Evolutionary conservation across 345 rosid genomes (phyloP).

Genomic region (Rubroshorea leprosula): DNA sequence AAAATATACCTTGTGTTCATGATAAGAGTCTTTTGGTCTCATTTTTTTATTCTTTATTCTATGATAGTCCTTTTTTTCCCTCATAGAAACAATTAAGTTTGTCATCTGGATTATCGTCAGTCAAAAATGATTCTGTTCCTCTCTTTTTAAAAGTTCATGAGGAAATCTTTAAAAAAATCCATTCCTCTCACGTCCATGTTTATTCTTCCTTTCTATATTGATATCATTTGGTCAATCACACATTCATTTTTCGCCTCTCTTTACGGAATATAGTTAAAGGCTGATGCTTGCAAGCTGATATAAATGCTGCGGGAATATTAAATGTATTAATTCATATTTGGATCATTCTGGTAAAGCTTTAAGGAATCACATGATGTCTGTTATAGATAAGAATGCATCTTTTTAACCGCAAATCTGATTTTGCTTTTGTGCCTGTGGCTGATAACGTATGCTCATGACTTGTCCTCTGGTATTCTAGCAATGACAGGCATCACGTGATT

Average conservation of each 20-base stretch:
- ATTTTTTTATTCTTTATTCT: conserved; percentile 3
- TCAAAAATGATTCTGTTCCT: no score
- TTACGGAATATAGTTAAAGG: no score
- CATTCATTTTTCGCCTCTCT: no score
- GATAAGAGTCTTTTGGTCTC: background rate
- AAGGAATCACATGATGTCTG: conserved; percentile 7
- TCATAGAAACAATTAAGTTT: no score
- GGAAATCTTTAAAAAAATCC: no score
- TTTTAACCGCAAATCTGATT: background rate
- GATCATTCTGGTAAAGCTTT: background rate
- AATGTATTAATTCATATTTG: background rate
- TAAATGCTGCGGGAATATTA: background rate
- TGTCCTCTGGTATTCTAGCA: background rate
- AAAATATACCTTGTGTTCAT: background rate
- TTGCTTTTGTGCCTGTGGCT: background rate
- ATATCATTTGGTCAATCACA: background rate
- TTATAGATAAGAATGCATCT: background rate
- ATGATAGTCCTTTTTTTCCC: background rate
- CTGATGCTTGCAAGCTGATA: background rate
- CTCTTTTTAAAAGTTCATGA: no score
- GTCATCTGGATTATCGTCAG: no score
- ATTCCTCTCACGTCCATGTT: no score
- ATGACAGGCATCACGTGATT: background rate
- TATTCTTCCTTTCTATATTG: background rate
- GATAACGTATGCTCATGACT: background rate